These are phyloP conservation scores for Xylaria palmicola DNA, from an alignment of 495 filamentous ascomycete genomes.

Conservation along the genomic window DNA sequence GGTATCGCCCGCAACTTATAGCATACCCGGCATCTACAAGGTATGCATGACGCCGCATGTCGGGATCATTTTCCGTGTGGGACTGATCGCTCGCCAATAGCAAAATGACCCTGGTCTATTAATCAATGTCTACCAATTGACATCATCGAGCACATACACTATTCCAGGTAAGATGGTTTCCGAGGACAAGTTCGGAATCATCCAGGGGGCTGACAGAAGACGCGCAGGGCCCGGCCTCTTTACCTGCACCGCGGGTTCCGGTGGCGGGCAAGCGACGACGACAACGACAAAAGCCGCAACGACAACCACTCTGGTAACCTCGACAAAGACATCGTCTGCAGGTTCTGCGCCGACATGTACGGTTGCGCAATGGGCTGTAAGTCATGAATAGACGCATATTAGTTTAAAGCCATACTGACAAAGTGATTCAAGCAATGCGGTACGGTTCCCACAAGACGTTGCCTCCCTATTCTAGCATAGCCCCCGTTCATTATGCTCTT, in stretches of 20 bases:
- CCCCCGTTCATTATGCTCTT: neutral
- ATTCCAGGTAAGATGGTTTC: constrained; percentile 30
- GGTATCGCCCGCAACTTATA: constrained; percentile 34
- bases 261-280: constrained; percentile 16
- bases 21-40: constrained; percentile 44
- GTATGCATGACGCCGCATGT: constrained; percentile 11
- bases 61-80: neutral
- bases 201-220: neutral
- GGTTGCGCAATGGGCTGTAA: constrained; percentile 13
- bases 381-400: constrained; percentile 9
- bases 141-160: constrained; percentile 29
- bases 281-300: constrained; percentile 9
- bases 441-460: neutral
- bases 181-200: neutral
- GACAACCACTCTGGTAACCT: constrained; percentile 20
- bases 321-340: constrained; percentile 24
- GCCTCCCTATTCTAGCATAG: too few relatives aligned
- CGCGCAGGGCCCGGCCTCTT: constrained; percentile 32
- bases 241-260: constrained; percentile 29
- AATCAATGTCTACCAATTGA: constrained; percentile 46
- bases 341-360: constrained; percentile 27
- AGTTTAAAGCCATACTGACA: constrained; percentile 23
- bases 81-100: constrained; percentile 8
- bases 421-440: constrained; percentile 49
- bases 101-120: constrained; percentile 44